Percentiles rank a stretch among this genome's conserved stretches.
phyloP scores from a whole-genome alignment of 1,139 yeast genomes.

The Suhomyces taliae region DNA sequence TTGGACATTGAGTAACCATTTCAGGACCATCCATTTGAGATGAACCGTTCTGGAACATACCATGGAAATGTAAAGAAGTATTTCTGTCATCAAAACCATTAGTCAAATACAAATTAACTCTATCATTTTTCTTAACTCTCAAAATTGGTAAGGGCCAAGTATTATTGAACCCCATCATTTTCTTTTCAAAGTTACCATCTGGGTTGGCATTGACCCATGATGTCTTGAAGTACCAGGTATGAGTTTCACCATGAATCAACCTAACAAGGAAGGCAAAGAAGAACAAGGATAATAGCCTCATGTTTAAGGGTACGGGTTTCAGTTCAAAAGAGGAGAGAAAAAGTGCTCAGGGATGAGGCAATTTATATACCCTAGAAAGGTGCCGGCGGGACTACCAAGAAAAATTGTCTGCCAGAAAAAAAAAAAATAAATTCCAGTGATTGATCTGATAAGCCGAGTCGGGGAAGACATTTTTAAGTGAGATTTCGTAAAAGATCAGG shows the following conservation, averaged over 20 bases:
- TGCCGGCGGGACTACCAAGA: not conserved
- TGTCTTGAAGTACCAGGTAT: slow-evolving; percentile 69
- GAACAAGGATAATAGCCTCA: slow-evolving; percentile 21
- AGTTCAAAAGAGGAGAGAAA: slow-evolving; percentile 9
- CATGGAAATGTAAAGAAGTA: slow-evolving; percentile 89
- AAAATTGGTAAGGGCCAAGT: slow-evolving; percentile 85
- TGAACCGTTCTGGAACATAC: slow-evolving; percentile 76
- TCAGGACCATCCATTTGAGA: slow-evolving; percentile 87
- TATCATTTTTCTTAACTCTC: slow-evolving; percentile 71
- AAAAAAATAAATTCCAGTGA: slow-evolving; percentile 1
- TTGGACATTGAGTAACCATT: slow-evolving; percentile 83
- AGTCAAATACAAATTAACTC: slow-evolving; percentile 64
- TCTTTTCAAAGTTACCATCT: slow-evolving; percentile 67
- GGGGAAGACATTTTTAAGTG: not conserved
- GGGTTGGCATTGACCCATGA: slow-evolving; percentile 71
- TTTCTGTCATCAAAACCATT: slow-evolving; percentile 67
- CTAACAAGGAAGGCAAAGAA: slow-evolving; percentile 18
- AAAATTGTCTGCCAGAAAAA: slow-evolving; percentile 1
- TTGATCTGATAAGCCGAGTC: slow-evolving; percentile 11
- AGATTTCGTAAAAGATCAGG: not conserved
- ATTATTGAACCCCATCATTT: slow-evolving; percentile 77
- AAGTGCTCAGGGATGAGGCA: slow-evolving; percentile 10
- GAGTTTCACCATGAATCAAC: slow-evolving; percentile 51
- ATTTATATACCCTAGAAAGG: slow-evolving; percentile 7
- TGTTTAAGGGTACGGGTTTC: slow-evolving; percentile 2